Evolutionary conservation across 2,329 filamentous ascomycete species (phyloP).

Genomic region (Ophiostoma sp.): DNA sequence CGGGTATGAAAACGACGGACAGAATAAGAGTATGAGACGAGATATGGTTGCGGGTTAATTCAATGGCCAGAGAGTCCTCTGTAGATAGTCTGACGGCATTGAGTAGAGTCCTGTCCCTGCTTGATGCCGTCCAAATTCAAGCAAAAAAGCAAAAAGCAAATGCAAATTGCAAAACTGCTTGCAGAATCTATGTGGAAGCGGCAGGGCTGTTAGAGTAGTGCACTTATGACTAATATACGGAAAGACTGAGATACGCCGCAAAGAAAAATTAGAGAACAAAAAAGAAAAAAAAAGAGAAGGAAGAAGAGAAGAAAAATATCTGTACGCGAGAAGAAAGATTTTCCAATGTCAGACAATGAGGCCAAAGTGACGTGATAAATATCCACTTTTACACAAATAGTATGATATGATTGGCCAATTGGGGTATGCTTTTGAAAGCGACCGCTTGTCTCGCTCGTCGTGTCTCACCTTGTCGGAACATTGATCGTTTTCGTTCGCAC

Average conservation of each 20-base stretch:
- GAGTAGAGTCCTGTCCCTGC: background rate
- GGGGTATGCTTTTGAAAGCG: background rate
- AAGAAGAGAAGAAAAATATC: background rate
- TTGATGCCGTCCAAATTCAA: background rate
- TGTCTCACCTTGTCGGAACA: background rate
- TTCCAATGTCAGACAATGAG: background rate
- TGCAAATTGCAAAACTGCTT: background rate
- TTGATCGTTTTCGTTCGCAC: background rate
- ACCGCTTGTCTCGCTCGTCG: background rate
- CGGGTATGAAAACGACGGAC: background rate
- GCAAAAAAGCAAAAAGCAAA: background rate
- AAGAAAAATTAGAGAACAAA: background rate
- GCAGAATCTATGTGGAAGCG: background rate
- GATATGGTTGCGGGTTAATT: background rate
- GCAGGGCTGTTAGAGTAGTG: background rate
- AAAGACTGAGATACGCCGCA: background rate
- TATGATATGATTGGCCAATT: conserved; percentile 10
- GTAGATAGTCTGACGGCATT: too few relatives aligned
- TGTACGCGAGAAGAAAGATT: background rate
- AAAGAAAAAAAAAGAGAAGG: background rate
- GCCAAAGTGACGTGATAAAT: background rate
- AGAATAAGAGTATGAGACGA: too few relatives aligned
- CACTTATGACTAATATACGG: background rate
- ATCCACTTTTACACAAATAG: background rate
- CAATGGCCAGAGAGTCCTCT: background rate